Percentiles rank a stretch among this genome's conserved stretches.
These are phyloP conservation scores for Termitomyces sp. DNA, from an alignment of 1,284 basidiomycete genomes.

Conservation along the genomic window DNA sequence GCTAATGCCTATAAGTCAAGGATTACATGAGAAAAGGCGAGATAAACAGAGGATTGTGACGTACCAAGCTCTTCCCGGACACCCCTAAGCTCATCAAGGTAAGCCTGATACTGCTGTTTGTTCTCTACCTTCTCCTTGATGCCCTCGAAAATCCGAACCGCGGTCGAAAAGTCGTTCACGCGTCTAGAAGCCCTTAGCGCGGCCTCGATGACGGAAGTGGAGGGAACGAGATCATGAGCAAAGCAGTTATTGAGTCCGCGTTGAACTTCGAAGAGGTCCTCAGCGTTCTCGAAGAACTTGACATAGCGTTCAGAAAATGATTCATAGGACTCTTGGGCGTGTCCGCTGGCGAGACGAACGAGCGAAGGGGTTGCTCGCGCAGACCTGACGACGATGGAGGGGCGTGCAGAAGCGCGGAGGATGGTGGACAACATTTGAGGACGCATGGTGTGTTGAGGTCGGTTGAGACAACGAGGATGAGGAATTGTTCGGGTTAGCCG, in stretches of 20 bases:
- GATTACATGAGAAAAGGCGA: slow-evolving; percentile 3
- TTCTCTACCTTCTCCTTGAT: slow-evolving; percentile 94
- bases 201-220: slow-evolving; percentile 84
- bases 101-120: slow-evolving; percentile 86
- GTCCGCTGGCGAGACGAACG: slow-evolving; percentile 48
- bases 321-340: slow-evolving; percentile 90
- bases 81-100: slow-evolving; percentile 82
- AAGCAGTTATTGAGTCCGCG: slow-evolving; percentile 99
- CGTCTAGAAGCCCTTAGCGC: slow-evolving; percentile 86
- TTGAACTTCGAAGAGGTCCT: slow-evolving; percentile 97
- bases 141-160: slow-evolving; percentile 92
- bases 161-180: slow-evolving; percentile 96
- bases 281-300: slow-evolving; percentile 86
- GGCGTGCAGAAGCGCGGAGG: slow-evolving; percentile 51
- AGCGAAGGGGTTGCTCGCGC: slow-evolving; percentile 34
- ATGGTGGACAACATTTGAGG: slow-evolving; percentile 46
- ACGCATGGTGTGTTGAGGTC: slow-evolving; percentile 27
- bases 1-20: slow-evolving; percentile 30
- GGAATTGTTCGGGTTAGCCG: slow-evolving; percentile 27
- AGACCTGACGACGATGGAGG: slow-evolving; percentile 22
- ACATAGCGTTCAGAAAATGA: slow-evolving; percentile 92
- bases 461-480: slow-evolving; percentile 21
- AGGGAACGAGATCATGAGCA: slow-evolving; percentile 95
- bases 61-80: slow-evolving; percentile 86
- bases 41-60: slow-evolving; percentile 29